A percentile compares a stretch with the other conserved stretches of the same genome.
Evolutionary conservation across 805 yeast species (phyloP).

Genomic region (Starmerella riodocensis): DNA sequence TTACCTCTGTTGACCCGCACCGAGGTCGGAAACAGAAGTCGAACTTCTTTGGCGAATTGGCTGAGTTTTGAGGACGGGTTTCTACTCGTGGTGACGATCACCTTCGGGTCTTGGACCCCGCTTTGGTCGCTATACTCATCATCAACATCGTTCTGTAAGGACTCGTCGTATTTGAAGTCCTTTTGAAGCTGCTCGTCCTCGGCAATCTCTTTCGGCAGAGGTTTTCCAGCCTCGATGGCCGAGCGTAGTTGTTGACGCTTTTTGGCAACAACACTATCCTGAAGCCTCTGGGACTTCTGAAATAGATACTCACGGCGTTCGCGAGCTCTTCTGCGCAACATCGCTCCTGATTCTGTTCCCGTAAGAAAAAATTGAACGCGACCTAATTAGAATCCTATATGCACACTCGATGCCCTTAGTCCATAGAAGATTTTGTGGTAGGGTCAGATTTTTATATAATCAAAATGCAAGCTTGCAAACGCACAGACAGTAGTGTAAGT

Average conservation of each 20-base stretch:
- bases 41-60: constrained; percentile 88
- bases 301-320: constrained; percentile 90
- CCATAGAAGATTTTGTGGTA: too few species aligned
- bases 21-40: constrained; percentile 77
- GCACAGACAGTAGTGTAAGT: too few species aligned
- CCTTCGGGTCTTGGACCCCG: constrained; percentile 81
- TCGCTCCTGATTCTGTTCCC: constrained; percentile 1
- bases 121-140: constrained; percentile 83
- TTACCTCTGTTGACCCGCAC: constrained; percentile 88
- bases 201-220: constrained; percentile 77
- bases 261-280: constrained; percentile 73
- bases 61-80: constrained; percentile 73
- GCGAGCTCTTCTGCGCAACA: constrained; percentile 86
- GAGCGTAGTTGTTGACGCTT: constrained; percentile 76
- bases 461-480: too few species aligned
- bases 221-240: constrained; percentile 83
- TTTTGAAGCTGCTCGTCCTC: constrained; percentile 72
- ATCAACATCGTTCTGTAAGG: constrained; percentile 50
- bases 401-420: too few species aligned
- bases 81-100: constrained; percentile 86
- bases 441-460: too few species aligned
- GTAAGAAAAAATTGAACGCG: background rate
- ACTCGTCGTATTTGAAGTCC: constrained; percentile 78
- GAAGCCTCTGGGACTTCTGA: constrained; percentile 76
- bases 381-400: too few species aligned